A percentile compares a stretch with the other conserved stretches of the same genome.
Conservation (phyloP, 2,329 filamentous ascomycete species). For the Didymella keratinophila region DNA sequence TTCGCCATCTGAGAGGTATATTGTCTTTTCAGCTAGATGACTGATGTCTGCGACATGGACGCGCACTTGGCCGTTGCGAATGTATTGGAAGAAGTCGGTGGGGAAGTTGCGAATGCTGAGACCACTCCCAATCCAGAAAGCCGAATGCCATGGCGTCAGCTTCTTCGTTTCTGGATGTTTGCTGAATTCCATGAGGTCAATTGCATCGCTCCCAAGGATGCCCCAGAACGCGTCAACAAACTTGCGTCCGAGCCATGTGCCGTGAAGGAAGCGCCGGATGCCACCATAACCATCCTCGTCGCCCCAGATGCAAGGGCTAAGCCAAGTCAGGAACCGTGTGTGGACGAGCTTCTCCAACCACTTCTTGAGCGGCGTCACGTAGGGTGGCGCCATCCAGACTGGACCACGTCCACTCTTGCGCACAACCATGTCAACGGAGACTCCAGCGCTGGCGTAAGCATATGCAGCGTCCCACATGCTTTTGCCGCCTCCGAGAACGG, state of each 20-base stretch:
- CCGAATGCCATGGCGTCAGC: slow-evolving; percentile 52
- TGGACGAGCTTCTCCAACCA: slow-evolving; percentile 73
- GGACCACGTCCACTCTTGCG: slow-evolving; percentile 67
- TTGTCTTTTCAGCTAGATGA: slow-evolving; percentile 56
- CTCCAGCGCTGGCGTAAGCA: slow-evolving; percentile 62
- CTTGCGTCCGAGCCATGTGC: slow-evolving; percentile 63
- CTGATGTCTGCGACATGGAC: slow-evolving; percentile 65
- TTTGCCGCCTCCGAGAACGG: slow-evolving; percentile 69
- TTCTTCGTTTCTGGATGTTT: slow-evolving; percentile 53
- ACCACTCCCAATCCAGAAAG: slow-evolving; percentile 63
- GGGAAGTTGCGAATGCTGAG: slow-evolving; percentile 69
- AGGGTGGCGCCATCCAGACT: slow-evolving; percentile 65
- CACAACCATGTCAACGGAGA: slow-evolving; percentile 67
- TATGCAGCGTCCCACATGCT: slow-evolving; percentile 71
- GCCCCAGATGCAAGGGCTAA: slow-evolving; percentile 78
- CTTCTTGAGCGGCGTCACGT: slow-evolving; percentile 72
- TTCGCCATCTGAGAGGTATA: slow-evolving; percentile 60
- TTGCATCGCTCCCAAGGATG: slow-evolving; percentile 63
- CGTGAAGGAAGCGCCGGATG: slow-evolving; percentile 65
- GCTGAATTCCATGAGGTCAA: slow-evolving; percentile 57
- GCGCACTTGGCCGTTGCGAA: slow-evolving; percentile 62
- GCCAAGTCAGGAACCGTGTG: slow-evolving; percentile 74
- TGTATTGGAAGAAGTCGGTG: slow-evolving; percentile 64
- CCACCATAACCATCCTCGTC: slow-evolving; percentile 65
- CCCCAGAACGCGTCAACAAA: slow-evolving; percentile 66